phyloP scores from a whole-genome alignment of 257 asterid genomes.

The Scutellaria barbata region DNA sequence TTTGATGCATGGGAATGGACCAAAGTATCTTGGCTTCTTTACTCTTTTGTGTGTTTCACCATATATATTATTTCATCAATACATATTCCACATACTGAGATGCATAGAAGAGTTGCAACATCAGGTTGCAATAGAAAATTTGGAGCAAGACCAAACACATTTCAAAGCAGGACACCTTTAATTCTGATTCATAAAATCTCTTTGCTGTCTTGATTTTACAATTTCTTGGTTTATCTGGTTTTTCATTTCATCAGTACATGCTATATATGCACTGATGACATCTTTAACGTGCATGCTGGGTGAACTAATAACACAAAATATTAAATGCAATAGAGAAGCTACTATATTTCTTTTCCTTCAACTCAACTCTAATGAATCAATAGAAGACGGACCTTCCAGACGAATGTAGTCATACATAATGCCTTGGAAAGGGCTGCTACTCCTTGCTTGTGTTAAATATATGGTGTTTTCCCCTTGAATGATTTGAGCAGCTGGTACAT shows the following conservation, averaged over 20 bases:
- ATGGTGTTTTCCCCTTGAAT: slow-evolving; percentile 47
- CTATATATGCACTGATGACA: too few species aligned
- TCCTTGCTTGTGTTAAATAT: slow-evolving; percentile 60
- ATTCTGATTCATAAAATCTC: not conserved
- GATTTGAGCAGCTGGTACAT: slow-evolving; percentile 44
- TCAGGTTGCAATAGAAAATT: too few species aligned
- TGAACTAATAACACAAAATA: too few species aligned
- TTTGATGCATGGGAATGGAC: not conserved
- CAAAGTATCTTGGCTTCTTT: too few species aligned
- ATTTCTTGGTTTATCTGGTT: too few species aligned
- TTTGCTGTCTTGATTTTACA: too few species aligned
- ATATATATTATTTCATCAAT: too few species aligned
- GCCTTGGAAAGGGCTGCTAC: slow-evolving; percentile 65
- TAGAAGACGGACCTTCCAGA: slow-evolving; percentile 49
- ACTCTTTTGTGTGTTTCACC: too few species aligned
- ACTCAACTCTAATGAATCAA: not conserved
- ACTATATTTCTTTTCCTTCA: not conserved
- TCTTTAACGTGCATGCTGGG: not conserved
- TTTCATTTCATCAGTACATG: too few species aligned
- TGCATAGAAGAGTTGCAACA: too few species aligned
- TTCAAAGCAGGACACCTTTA: not conserved
- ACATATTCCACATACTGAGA: too few species aligned
- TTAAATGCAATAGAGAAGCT: not conserved
- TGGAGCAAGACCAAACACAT: not conserved
- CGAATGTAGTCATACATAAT: slow-evolving; percentile 75